A percentile compares a stretch with the other conserved stretches of the same genome.
Evolutionary conservation across 2,329 filamentous ascomycete genomes (phyloP).

Genomic region (Escovopsis sp.): DNA sequence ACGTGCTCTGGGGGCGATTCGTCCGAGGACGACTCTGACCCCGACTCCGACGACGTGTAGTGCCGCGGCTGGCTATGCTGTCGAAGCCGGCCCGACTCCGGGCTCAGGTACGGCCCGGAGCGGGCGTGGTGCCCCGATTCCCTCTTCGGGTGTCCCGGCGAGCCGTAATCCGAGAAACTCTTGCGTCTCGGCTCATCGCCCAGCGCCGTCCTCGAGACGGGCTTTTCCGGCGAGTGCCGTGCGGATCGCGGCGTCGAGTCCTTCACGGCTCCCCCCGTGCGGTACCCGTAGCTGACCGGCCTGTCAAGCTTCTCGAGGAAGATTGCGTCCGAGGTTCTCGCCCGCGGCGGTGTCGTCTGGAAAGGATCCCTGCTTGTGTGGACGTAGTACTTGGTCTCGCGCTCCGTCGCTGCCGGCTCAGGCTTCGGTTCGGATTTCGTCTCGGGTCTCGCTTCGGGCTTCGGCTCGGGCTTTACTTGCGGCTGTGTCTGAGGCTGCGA

Average conservation of each 20-base stretch:
- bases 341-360: slow-evolving; percentile 13
- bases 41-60: slow-evolving; percentile 14
- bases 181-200: slow-evolving; percentile 29
- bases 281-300: not conserved
- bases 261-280: slow-evolving; percentile 10
- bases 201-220: slow-evolving; percentile 21
- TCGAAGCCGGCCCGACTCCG: slow-evolving; percentile 21
- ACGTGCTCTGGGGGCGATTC: slow-evolving; percentile 14
- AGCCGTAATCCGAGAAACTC: slow-evolving; percentile 37
- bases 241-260: slow-evolving; percentile 13
- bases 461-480: slow-evolving; percentile 5
- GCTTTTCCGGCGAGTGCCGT: slow-evolving; percentile 21
- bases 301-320: slow-evolving; percentile 16
- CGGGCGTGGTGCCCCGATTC: slow-evolving; percentile 14
- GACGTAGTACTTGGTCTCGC: slow-evolving; percentile 24
- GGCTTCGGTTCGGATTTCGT: slow-evolving; percentile 7
- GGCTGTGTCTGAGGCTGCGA: slow-evolving; percentile 8
- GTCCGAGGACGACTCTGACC: slow-evolving; percentile 25
- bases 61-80: slow-evolving; percentile 36
- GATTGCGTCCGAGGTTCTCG: slow-evolving; percentile 17
- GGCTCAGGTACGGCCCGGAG: slow-evolving; percentile 20
- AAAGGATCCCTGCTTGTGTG: slow-evolving; percentile 18
- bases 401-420: slow-evolving; percentile 12
- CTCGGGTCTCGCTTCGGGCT: slow-evolving; percentile 10
- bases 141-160: slow-evolving; percentile 19